Evolutionary conservation across 129 eudicot genomes (phyloP).

Genomic region (Centrapalus pauciflorus): DNA sequence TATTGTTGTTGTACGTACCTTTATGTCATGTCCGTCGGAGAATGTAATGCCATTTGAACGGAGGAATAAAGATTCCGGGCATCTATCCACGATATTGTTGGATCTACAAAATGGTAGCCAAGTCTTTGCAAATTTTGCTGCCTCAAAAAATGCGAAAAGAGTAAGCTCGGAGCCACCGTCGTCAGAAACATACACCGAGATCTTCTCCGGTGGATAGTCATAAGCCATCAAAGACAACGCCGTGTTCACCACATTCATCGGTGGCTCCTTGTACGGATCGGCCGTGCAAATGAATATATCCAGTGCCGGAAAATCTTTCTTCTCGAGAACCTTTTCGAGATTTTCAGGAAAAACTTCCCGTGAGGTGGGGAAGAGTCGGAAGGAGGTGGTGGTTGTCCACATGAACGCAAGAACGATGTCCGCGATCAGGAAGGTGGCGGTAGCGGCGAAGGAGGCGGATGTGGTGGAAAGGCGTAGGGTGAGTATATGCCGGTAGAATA

Average conservation of each 20-base stretch:
- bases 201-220: conserved; percentile 78
- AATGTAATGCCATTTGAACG: conserved; percentile 21
- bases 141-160: conserved; percentile 86
- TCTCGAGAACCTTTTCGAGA: conserved; percentile 27
- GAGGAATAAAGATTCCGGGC: conserved; percentile 60
- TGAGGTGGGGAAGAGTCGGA: conserved; percentile 49
- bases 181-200: conserved; percentile 85
- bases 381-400: conserved; percentile 69
- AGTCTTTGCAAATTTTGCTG: conserved; percentile 60
- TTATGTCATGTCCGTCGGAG: conserved; percentile 33
- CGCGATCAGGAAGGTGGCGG: conserved; percentile 44
- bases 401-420: conserved; percentile 58
- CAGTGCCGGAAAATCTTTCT: conserved; percentile 47
- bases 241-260: conserved; percentile 70
- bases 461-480: conserved; percentile 32
- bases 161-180: conserved; percentile 88
- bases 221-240: conserved; percentile 90
- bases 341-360: conserved; percentile 58
- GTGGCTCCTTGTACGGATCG: conserved; percentile 90
- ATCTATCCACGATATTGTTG: conserved; percentile 44
- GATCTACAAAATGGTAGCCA: conserved; percentile 81
- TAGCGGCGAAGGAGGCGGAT: conserved; percentile 25
- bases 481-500: conserved; percentile 56
- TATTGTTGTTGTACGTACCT: conserved; percentile 68
- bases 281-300: conserved; percentile 92